Conservation (phyloP, 2,329 filamentous ascomycete species). For the Colletotrichum sp. region DNA sequence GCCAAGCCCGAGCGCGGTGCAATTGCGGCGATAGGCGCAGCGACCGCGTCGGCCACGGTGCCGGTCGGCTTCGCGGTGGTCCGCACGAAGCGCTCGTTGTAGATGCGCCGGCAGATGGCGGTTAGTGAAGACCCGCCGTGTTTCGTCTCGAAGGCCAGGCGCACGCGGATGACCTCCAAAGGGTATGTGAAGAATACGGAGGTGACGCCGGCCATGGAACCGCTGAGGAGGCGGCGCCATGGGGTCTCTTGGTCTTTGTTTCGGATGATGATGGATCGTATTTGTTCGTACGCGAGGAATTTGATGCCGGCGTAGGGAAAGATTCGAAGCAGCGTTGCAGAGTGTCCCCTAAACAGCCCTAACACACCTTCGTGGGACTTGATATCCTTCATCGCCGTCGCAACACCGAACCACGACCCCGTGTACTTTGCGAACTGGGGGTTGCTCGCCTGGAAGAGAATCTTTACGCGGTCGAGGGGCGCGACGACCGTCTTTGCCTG, state of each 20-base stretch:
- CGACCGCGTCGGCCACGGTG: conserved; percentile 46
- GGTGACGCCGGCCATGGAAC: conserved; percentile 80
- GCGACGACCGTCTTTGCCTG: conserved; percentile 96
- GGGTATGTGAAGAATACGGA: conserved; percentile 98
- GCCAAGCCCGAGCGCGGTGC: conserved; percentile 71
- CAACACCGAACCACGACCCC: conserved; percentile 84
- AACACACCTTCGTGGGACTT: conserved; percentile 73
- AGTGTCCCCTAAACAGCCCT: conserved; percentile 92
- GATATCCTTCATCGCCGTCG: conserved; percentile 84
- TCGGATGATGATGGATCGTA: conserved; percentile 79
- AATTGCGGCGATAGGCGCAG: conserved; percentile 47
- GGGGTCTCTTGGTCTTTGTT: conserved; percentile 78
- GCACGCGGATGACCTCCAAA: conserved; percentile 89
- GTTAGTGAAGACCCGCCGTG: conserved; percentile 72
- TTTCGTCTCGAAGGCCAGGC: conserved; percentile 93
- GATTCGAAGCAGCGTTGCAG: conserved; percentile 89
- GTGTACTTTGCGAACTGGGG: conserved; percentile 94
- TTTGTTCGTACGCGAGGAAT: conserved; percentile 97
- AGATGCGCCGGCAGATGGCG: conserved; percentile 87
- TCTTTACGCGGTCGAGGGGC: conserved; percentile 96
- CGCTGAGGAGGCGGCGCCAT: conserved; percentile 74
- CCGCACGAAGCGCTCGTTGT: conserved; percentile 69
- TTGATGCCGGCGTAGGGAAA: conserved; percentile 99
- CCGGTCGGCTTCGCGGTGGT: conserved; percentile 35
- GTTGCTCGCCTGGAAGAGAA: conserved; percentile 95